Base-by-base conservation (phyloP, 2,329 filamentous ascomycete species). In the Fonsecaea erecta region DNA sequence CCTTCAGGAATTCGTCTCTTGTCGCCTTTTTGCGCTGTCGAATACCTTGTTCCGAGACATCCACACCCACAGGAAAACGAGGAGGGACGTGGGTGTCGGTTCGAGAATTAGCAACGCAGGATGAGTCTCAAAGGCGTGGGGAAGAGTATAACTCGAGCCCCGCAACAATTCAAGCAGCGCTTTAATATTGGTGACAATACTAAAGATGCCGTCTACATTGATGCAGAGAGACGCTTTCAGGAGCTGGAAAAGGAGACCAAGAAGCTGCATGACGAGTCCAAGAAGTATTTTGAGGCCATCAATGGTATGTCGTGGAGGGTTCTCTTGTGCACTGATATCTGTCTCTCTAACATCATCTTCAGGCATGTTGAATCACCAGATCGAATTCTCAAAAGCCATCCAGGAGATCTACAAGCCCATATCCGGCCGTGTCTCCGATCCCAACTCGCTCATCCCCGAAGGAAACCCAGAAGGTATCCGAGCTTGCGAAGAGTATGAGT, bases 91-190 rank as follows among this genome's bases (percentile, higher is more conserved):
- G 52, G 26, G 26, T 32, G 52, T n/a, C 18, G 6, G 52, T 53
- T 14, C 46, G 14, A 52, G 46, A 32, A 35, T 8, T 53, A 24
- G 6, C 48, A n/a, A n/a, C 21, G 59, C 68, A 72, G 74, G 76
- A 98, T 99, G 95, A 97, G 93, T 86, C 93, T 97, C 85, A 96
- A 95, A 81, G 95, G 95, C 75, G 92, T 99, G 75, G 88, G 90
- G 78, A 98, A 97, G 85, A 90, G 90, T 82, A 83, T 97, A 76
- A 86, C 87, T 69, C 88, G 95, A 81, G 94, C 94, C 75, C 95
- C 95, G 72, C 95, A 99, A 85, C 88, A 89, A 74, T 86, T 99
- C 83, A 96, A 93, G 79, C 84, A 89, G 74, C 92, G 88, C 74
- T 97, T 99, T 84, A 98, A 97, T 77, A 88, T 98, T 73, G 95